phyloP scores from a whole-genome alignment of 75 land plant species.

The Adiantum capillusveneris region DNA sequence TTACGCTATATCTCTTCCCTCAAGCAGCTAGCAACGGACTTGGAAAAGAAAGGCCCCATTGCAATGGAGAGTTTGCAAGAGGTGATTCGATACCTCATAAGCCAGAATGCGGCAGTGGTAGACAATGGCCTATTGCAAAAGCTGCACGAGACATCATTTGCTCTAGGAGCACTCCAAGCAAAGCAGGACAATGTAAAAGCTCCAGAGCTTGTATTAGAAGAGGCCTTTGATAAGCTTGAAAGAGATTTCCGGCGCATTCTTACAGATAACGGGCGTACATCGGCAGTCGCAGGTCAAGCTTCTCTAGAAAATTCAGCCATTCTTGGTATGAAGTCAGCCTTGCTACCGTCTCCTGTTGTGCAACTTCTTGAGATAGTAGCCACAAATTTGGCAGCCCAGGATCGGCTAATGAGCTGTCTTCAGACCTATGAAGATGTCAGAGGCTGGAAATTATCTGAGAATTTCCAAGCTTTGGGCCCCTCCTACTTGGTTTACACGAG shows the following conservation, averaged over 20 bases:
- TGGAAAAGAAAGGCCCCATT: not conserved
- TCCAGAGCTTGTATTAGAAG: not conserved
- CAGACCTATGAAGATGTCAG: constrained; percentile 5
- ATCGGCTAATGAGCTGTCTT: constrained; percentile 5
- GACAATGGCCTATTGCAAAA: not conserved
- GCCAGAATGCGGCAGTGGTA: not conserved
- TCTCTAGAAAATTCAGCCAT: not conserved
- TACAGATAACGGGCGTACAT: not conserved
- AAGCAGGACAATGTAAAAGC: not conserved
- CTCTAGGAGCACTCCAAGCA: not conserved
- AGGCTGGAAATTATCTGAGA: not conserved
- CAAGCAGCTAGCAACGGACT: no score
- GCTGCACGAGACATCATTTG: not conserved
- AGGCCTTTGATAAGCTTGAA: not conserved
- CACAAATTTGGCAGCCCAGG: not conserved
- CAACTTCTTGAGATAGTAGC: not conserved
- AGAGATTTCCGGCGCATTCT: not conserved
- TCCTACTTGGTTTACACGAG: no score
- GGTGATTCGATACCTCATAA: not conserved
- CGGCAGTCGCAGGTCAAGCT: not conserved
- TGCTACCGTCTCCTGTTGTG: not conserved
- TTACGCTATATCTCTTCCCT: no score
- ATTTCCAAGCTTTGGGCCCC: constrained; percentile 12
- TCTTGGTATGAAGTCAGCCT: not conserved
- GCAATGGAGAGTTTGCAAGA: not conserved